A percentile compares a stretch with the other conserved stretches of the same genome.
phyloP scores from a whole-genome alignment of 768 basidiomycete genomes.

The Suillus tomentosus region DNA sequence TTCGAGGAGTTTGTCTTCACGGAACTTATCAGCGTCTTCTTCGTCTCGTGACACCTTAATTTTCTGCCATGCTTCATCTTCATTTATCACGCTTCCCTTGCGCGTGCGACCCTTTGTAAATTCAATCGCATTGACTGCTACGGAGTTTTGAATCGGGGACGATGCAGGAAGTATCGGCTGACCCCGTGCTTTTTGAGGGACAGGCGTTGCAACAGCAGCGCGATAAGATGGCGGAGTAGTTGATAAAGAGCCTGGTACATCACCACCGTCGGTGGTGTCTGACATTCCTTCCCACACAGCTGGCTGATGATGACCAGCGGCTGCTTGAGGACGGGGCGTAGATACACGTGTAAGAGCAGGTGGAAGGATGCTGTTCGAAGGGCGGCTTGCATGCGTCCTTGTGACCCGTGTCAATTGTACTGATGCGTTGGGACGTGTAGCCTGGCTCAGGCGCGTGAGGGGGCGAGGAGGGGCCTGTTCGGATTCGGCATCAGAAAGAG shows the following conservation, averaged over 20 bases:
- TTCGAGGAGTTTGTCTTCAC: slow-evolving; percentile 61
- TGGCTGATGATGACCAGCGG: slow-evolving; percentile 16
- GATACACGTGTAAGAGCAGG: slow-evolving; percentile 28
- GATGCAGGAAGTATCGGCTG: slow-evolving; percentile 20
- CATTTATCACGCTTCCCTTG: slow-evolving; percentile 55
- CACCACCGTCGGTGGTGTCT: slow-evolving; percentile 37
- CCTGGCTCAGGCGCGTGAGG: slow-evolving; percentile 9
- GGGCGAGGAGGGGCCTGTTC: slow-evolving; percentile 14
- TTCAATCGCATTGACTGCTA: slow-evolving; percentile 15
- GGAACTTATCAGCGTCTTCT: slow-evolving; percentile 68
- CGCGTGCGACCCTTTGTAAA: slow-evolving; percentile 36
- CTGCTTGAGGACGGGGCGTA: slow-evolving; percentile 32
- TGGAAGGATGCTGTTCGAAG: slow-evolving; percentile 30
- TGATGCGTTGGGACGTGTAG: slow-evolving; percentile 15
- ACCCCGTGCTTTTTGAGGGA: slow-evolving; percentile 18
- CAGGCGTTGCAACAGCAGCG: slow-evolving; percentile 33
- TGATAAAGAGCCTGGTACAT: slow-evolving; percentile 33
- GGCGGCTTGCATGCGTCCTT: slow-evolving; percentile 15
- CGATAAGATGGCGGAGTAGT: slow-evolving; percentile 54
- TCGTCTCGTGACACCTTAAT: slow-evolving; percentile 72
- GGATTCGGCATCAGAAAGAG: slow-evolving; percentile 12
- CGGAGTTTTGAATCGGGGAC: slow-evolving; percentile 36
- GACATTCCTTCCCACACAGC: slow-evolving; percentile 39
- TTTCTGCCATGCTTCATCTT: slow-evolving; percentile 79
- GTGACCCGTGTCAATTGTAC: slow-evolving; percentile 16